Evolutionary conservation across 352 stramenopile species (phyloP), one percentile per base, ranked within the genome.

Genomic region (Phytophthora podocarpi): DNA sequence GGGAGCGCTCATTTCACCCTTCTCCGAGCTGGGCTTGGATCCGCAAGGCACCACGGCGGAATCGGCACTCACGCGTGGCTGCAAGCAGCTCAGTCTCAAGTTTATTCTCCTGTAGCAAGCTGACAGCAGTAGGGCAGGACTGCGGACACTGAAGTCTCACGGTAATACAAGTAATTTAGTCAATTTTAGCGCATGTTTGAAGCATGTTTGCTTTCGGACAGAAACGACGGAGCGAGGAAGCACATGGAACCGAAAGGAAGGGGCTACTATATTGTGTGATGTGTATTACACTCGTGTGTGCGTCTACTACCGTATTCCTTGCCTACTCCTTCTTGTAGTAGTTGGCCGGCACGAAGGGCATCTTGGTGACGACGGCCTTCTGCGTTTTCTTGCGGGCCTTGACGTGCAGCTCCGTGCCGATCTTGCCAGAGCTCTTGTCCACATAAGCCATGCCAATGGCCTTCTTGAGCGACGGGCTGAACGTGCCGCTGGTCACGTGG

Each of bases 391-490:
- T 92, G 63, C 97, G 92, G 37, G 98, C 96, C 74, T 98, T 98
- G 8, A 99, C 67, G 49, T 89, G 83, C 49, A 99, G 73, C 52
- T 97, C 76, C 39, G 97, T 99, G 58, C 95, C 97, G 43, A 89
- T 67, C 80, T 99, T 99, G 49, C 79, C 64, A 43, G 87, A 42
- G 8, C 63, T 81, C 60, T 96, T 98, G 57, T 94, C 80, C 26
- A 99, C 95, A 76, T 99, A 99, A 49, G 97, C 97, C 97, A 99
- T 99, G 39, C 97, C 96, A 62, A 99, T 95, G 6, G 97, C 95
- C 55, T 93, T 92, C 78, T 98, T 98, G 39, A 99, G 89, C 59
- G 83, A 96, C 10, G 97, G 97, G 62, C 87, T 98, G 72, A 98
- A 98, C 5, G 96, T 99, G 55, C 98, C 98, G 61, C 89, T 98